phyloP scores from a whole-genome alignment of 169 alveolate species.

The Babesia microti region DNA sequence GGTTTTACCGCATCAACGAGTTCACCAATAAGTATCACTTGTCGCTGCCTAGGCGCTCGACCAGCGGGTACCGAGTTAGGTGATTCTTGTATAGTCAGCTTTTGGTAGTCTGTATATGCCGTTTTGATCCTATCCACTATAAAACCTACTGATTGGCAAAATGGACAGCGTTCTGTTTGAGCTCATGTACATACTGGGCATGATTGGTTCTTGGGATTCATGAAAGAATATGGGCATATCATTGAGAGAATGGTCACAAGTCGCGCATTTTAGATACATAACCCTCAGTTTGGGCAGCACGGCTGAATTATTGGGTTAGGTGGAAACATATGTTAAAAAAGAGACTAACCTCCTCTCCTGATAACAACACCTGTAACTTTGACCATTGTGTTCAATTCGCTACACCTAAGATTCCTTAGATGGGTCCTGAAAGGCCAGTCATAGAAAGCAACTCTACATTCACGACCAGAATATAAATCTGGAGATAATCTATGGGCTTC shows the following conservation, averaged over 20 bases:
- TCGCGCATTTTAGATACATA: constrained; percentile 73
- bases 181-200: constrained; percentile 70
- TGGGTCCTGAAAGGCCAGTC: constrained; percentile 85
- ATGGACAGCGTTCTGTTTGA: constrained; percentile 84
- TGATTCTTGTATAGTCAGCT: constrained; percentile 91
- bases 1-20: constrained; percentile 95
- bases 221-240: constrained; percentile 65
- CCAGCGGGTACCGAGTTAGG: constrained; percentile 98
- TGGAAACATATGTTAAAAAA: too few species aligned
- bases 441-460: constrained; percentile 68
- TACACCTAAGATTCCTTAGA: constrained; percentile 82
- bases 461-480: constrained; percentile 58
- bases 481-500: constrained; percentile 61
- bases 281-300: constrained; percentile 84
- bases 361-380: constrained; percentile 86
- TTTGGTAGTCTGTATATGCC: constrained; percentile 89
- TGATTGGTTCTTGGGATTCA: constrained; percentile 53
- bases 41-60: constrained; percentile 96
- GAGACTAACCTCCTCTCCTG: too few species aligned
- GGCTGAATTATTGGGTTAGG: too few species aligned
- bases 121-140: constrained; percentile 78
- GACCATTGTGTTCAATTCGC: constrained; percentile 84
- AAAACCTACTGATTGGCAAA: constrained; percentile 83
- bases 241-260: constrained; percentile 59
- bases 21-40: constrained; percentile 90